These are phyloP conservation scores for Leccinum aurantiacum DNA, from an alignment of 768 basidiomycete genomes.

Conservation along the genomic window DNA sequence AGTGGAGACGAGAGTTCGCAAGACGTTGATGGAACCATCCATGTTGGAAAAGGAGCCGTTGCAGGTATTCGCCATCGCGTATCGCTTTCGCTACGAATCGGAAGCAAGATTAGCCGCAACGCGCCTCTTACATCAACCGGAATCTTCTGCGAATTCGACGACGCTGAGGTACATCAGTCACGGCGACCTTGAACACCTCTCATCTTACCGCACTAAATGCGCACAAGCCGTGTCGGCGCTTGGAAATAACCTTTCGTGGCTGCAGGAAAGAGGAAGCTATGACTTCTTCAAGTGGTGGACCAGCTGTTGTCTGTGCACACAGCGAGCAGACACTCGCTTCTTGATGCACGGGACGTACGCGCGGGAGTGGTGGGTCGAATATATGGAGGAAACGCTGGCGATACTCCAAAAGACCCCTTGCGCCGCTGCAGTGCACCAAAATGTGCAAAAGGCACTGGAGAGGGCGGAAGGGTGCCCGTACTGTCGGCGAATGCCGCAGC, in stretches of 20 bases:
- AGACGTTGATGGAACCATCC: constrained; percentile 24
- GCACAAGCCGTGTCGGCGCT: constrained; percentile 19
- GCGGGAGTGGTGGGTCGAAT: constrained; percentile 34
- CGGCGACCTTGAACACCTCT: constrained; percentile 16
- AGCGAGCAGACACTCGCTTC: constrained; percentile 25
- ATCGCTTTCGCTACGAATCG: constrained; percentile 26
- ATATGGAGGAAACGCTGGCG: constrained; percentile 28
- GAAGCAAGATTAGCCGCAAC: constrained; percentile 35
- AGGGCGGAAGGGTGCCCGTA: constrained; percentile 19
- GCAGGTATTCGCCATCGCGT: constrained; percentile 37
- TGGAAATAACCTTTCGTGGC: constrained; percentile 23
- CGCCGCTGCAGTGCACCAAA: constrained; percentile 15
- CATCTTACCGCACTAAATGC: constrained; percentile 22
- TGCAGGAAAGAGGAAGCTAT: constrained; percentile 24
- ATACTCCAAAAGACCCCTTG: constrained; percentile 28
- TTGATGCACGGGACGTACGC: constrained; percentile 27
- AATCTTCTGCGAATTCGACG: constrained; percentile 2
- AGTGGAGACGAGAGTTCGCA: constrained; percentile 25
- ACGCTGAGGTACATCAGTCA: constrained; percentile 7
- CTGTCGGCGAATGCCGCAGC: constrained; percentile 19
- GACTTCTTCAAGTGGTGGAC: constrained; percentile 32
- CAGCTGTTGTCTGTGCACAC: constrained; percentile 24
- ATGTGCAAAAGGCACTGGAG: constrained; percentile 18
- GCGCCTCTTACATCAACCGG: constrained; percentile 24
- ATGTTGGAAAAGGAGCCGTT: constrained; percentile 31